Conservation (phyloP, 2,329 filamentous ascomycete species). For the Diaporthe vaccinii region DNA sequence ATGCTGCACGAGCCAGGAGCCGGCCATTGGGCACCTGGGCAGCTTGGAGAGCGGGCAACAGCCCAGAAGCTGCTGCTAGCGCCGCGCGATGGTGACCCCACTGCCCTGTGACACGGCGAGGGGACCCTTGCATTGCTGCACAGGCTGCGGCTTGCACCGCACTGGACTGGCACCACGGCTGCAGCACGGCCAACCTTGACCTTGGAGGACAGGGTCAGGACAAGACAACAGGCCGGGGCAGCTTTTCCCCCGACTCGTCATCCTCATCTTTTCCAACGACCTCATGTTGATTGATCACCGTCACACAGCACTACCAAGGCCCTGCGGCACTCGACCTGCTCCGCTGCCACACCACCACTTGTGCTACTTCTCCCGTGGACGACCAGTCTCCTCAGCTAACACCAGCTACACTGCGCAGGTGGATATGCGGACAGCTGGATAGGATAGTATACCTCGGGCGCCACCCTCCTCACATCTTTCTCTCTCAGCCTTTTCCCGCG, state of each 20-base stretch:
- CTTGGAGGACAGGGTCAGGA: conserved; percentile 2
- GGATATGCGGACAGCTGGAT: background rate
- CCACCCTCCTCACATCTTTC: background rate
- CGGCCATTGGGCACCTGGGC: background rate
- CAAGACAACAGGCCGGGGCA: conserved; percentile 18
- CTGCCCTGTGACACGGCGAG: conserved; percentile 16
- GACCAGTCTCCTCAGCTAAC: background rate
- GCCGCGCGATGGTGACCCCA: conserved; percentile 5
- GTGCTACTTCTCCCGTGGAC: background rate
- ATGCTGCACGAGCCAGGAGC: conserved; percentile 34
- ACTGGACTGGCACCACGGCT: background rate
- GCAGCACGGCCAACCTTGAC: background rate
- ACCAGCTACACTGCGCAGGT: background rate
- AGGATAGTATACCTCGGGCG: background rate
- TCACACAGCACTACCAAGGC: background rate
- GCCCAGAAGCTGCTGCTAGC: conserved; percentile 16
- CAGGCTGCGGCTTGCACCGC: background rate
- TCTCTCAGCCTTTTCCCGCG: background rate
- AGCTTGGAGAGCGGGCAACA: background rate
- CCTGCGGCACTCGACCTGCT: conserved; percentile 6
- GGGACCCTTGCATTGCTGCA: background rate
- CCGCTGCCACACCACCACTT: background rate
- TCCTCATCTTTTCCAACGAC: conserved; percentile 25
- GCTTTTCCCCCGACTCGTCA: conserved; percentile 27
- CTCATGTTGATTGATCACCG: conserved; percentile 26